Evolutionary conservation across 441 rosid genomes (phyloP).

Genomic region (Mallotus japonicus): DNA sequence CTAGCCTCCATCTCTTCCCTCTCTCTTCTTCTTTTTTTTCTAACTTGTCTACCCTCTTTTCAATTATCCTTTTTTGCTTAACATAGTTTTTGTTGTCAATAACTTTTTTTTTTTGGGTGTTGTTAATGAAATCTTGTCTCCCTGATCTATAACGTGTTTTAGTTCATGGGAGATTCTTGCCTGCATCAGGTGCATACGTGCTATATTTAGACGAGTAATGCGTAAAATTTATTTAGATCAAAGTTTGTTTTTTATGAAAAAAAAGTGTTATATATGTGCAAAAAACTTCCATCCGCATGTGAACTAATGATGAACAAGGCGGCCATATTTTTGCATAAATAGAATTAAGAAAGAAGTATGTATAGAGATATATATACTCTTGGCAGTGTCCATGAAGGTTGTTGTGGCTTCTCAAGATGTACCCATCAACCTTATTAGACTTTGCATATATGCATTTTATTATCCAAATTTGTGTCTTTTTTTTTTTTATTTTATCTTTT

Average conservation of each 20-base stretch:
- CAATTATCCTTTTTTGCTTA: background rate
- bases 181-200: too few species aligned
- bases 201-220: too few species aligned
- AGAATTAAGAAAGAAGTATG: slow-evolving; percentile 1
- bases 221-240: too few species aligned
- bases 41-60: too few species aligned
- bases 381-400: slow-evolving; percentile 11
- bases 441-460: slow-evolving; percentile 18
- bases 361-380: background rate
- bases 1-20: background rate
- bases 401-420: background rate
- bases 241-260: too few species aligned
- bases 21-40: background rate
- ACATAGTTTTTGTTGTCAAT: background rate
- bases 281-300: slow-evolving; percentile 25
- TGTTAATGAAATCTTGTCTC: too few species aligned
- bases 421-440: slow-evolving; percentile 11
- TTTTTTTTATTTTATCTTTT: background rate
- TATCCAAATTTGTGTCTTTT: background rate
- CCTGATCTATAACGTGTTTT: too few species aligned
- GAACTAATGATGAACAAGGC: slow-evolving; percentile 8
- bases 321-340: slow-evolving; percentile 56
- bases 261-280: background rate
- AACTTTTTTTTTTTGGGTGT: background rate
- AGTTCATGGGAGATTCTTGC: background rate